Percentiles rank a stretch among this genome's conserved stretches.
These are phyloP conservation scores for Jasminum sambac DNA, from an alignment of 257 asterid species.

Conservation along the genomic window DNA sequence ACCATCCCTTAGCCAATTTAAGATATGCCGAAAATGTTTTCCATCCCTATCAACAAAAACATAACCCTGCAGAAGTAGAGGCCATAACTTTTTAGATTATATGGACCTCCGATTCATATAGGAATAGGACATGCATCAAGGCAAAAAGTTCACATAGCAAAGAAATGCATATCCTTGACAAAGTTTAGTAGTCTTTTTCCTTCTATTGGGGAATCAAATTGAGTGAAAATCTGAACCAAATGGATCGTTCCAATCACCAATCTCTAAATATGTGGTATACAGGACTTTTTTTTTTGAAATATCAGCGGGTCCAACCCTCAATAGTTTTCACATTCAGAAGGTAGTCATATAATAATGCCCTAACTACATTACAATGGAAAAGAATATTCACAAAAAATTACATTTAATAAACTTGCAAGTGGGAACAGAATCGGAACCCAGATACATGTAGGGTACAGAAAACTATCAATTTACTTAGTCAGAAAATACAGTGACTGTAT, in stretches of 20 bases:
- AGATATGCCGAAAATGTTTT: constrained; percentile 78
- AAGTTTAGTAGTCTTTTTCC: neutral
- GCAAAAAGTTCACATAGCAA: neutral
- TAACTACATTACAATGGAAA: neutral
- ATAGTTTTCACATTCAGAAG: neutral
- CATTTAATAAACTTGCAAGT: constrained; percentile 13
- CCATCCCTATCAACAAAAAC: constrained; percentile 93
- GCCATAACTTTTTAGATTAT: constrained; percentile 17
- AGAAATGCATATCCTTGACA: constrained; percentile 1
- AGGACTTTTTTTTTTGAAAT: neutral
- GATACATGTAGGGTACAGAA: neutral
- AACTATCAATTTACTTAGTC: neutral
- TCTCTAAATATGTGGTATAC: neutral
- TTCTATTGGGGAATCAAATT: neutral
- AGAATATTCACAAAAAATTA: neutral
- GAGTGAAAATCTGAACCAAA: neutral
- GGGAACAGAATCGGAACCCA: neutral
- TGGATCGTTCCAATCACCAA: neutral
- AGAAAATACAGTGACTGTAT: neutral
- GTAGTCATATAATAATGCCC: neutral
- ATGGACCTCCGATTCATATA: neutral
- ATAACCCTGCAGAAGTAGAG: constrained; percentile 66
- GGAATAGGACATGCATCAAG: neutral
- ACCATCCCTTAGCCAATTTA: constrained; percentile 96
- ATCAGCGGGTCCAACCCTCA: neutral